Evolutionary conservation across 768 basidiomycete species (phyloP).

Genomic region (Peribolospora kevripleyi): DNA sequence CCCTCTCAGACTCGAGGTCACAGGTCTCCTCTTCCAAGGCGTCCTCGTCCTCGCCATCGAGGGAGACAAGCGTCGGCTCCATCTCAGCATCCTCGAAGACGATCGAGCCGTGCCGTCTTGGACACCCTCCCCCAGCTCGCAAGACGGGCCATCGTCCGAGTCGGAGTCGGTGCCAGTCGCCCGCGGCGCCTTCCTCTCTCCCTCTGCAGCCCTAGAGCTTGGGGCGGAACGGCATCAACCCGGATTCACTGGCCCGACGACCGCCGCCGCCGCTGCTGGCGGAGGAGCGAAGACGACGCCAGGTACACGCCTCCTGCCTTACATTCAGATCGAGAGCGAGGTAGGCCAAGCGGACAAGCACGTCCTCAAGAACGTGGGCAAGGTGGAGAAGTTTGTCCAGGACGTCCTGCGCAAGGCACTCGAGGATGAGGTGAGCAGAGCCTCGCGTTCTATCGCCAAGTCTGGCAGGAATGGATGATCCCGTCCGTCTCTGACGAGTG

Average conservation of each 20-base stretch:
- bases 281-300: neutral
- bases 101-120: slow-evolving; percentile 47
- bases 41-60: slow-evolving; percentile 82
- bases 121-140: slow-evolving; percentile 29
- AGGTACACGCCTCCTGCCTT: slow-evolving; percentile 59
- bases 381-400: slow-evolving; percentile 84
- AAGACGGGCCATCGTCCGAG: slow-evolving; percentile 15
- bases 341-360: slow-evolving; percentile 91
- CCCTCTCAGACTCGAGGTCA: slow-evolving; percentile 80
- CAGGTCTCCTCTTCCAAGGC: slow-evolving; percentile 60
- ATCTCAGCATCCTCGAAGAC: slow-evolving; percentile 58
- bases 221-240: no score
- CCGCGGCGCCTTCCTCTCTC: neutral
- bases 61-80: slow-evolving; percentile 51
- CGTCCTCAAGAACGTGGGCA: slow-evolving; percentile 79
- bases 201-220: no score
- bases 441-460: no score
- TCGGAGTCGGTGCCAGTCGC: slow-evolving; percentile 17
- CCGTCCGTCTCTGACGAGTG: no score
- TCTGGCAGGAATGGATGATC: no score
- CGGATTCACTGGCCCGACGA: no score
- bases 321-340: slow-evolving; percentile 81
- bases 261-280: neutral
- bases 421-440: slow-evolving; percentile 26
- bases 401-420: slow-evolving; percentile 85